Evolutionary conservation across 179 eudicot species (phyloP), one percentile per base, ranked within the genome.

Genomic region (Patellifolia procumbens): DNA sequence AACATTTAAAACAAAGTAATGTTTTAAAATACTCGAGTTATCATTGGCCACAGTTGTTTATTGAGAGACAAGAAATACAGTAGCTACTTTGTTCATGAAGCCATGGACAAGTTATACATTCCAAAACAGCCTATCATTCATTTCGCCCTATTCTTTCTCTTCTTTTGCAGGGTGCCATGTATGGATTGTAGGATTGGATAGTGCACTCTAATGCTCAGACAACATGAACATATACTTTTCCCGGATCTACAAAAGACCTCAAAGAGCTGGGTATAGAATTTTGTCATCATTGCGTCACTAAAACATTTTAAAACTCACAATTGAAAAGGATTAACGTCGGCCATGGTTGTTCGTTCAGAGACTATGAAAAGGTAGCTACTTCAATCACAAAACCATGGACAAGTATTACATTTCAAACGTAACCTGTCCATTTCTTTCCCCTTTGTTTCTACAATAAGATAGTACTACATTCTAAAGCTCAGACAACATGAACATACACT

Each of bases 261-360:
- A 68, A 56, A 59, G 80, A 77, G 74, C 68, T 69, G 68, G 53
- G 65, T 51, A 22, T 76, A 35, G 70, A 37, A n/a, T 26, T 76
- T 66, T 76, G 55, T 76, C 80, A 69, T 70, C 80, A 77, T 60
- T 9, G 73, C 45, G 10, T 8, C 8, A 17, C 42, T 24, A 52
- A 65, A 35, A 35, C 0, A 39, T 0, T 22, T 20, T n/a, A 9
- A 2, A 65, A 65, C 46, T 4, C 9, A n/a, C 20, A 5, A 9
- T 7, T 35, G 15, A 13, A 20, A 16, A 0, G 13, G 46, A 10
- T 17, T 24, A 0, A 7, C 32, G 1, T 58, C 3, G 0, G 15
- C 32, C 16, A 26, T 24, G 3, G 24, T 24, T 58, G 17, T 26
- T 26, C 26, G 24, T 8, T 10, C 5, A 28, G 13, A 24, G 3